Percentiles rank a stretch among this genome's conserved stretches.
phyloP scores from a whole-genome alignment of 2,329 filamentous ascomycete genomes.

The Beauveria pseudobassiana region DNA sequence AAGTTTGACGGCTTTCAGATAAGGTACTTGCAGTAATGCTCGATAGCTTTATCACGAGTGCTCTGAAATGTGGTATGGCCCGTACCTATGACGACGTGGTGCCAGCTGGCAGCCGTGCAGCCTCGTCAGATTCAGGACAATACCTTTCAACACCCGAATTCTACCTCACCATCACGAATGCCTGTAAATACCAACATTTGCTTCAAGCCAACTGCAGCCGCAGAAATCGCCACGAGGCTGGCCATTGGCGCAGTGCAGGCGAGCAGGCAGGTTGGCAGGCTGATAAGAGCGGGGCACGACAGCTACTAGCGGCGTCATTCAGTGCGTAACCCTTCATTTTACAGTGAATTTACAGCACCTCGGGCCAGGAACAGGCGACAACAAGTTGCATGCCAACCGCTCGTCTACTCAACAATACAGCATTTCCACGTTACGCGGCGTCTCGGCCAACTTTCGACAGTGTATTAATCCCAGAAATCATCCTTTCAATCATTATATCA shows the following conservation, averaged over 20 bases:
- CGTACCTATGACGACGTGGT: too few relatives aligned
- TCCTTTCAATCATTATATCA: neutral
- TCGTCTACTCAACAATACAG: slow-evolving; percentile 2
- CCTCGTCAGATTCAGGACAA: too few relatives aligned
- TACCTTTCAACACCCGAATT: neutral
- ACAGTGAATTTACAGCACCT: neutral
- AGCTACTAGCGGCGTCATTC: neutral
- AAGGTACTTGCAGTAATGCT: too few relatives aligned
- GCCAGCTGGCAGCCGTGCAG: too few relatives aligned
- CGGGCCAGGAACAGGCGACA: neutral
- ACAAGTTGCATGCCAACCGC: slow-evolving; percentile 6
- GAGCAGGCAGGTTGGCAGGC: neutral
- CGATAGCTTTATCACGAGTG: too few relatives aligned
- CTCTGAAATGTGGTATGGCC: too few relatives aligned
- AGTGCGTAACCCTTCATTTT: neutral
- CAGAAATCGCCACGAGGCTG: neutral
- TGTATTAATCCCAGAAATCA: neutral
- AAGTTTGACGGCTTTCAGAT: too few relatives aligned
- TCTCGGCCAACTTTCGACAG: neutral
- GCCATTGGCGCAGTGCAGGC: neutral
- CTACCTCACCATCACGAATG: neutral
- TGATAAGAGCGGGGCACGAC: neutral
- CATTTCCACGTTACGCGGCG: neutral
- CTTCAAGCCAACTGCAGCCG: neutral
- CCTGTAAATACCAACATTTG: neutral